Evolutionary conservation across 2,329 filamentous ascomycete species (phyloP).

Genomic region (Endothia cerciana): DNA sequence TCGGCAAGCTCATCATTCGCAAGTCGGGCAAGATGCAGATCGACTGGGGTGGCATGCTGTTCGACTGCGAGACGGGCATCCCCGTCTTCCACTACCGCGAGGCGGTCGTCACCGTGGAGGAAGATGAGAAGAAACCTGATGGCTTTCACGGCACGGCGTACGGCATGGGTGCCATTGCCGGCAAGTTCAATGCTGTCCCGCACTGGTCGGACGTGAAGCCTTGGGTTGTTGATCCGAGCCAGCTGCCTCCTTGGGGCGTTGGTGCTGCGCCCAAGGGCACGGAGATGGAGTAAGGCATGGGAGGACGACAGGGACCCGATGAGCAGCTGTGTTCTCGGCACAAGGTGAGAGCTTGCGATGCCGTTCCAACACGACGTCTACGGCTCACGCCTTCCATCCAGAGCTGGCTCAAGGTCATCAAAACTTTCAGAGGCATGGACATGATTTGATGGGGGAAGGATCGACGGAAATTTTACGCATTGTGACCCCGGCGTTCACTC

Average conservation of each 20-base stretch:
- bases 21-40: conserved; percentile 66
- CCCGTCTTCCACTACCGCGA: conserved; percentile 59
- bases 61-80: conserved; percentile 58
- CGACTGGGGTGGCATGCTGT: conserved; percentile 62
- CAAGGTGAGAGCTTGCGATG: neutral
- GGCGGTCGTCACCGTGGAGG: conserved; percentile 62
- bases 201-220: conserved; percentile 62
- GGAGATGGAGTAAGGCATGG: neutral
- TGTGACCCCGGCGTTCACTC: no score
- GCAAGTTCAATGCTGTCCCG: conserved; percentile 63
- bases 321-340: neutral
- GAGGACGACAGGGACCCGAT: neutral
- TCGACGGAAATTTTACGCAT: no score
- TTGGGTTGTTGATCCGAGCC: conserved; percentile 51
- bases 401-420: neutral
- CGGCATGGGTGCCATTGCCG: conserved; percentile 67
- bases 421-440: neutral
- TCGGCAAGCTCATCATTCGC: conserved; percentile 63
- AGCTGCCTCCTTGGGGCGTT: conserved; percentile 33
- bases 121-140: conserved; percentile 53
- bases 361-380: neutral
- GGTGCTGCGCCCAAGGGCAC: conserved; percentile 22
- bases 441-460: neutral
- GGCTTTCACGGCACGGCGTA: conserved; percentile 55
- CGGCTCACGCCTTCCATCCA: neutral